These are phyloP conservation scores for Bretschneidera sinensis DNA, from an alignment of 345 rosid species.

Conservation along the genomic window DNA sequence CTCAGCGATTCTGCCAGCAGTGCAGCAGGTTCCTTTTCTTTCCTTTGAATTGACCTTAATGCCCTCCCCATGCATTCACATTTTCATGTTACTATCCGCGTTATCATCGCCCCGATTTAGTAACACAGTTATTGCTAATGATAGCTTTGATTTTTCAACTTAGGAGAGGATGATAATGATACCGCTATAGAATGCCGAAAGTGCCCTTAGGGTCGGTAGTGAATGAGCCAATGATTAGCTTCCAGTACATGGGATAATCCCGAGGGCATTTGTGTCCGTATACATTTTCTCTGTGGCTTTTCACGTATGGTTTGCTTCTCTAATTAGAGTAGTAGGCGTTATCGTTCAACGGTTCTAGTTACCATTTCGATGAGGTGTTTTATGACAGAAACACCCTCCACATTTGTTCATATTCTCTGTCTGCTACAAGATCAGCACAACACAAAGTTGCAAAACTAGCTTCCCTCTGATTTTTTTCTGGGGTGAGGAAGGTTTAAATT, in stretches of 20 bases:
- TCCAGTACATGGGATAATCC: constrained; percentile 35
- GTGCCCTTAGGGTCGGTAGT: constrained; percentile 19
- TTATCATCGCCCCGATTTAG: neutral
- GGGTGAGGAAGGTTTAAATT: too few relatives aligned
- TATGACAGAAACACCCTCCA: constrained; percentile 17
- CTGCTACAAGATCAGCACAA: neutral
- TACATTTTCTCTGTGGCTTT: constrained; percentile 5
- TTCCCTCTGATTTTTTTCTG: too few relatives aligned
- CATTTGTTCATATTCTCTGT: constrained; percentile 10
- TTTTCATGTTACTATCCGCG: neutral
- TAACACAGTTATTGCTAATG: neutral
- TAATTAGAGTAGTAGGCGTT: constrained; percentile 9
- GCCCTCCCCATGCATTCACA: constrained; percentile 20
- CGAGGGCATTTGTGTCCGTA: constrained; percentile 57
- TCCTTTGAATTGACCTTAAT: constrained; percentile 17
- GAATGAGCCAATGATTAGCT: constrained; percentile 34
- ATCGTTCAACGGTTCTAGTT: neutral
- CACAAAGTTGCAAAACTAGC: too few relatives aligned
- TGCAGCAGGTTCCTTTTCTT: constrained; percentile 77
- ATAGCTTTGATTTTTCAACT: neutral
- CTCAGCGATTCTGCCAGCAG: constrained; percentile 99
- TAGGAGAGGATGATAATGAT: neutral
- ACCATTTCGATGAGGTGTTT: neutral
- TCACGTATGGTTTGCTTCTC: constrained; percentile 21
- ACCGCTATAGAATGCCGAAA: constrained; percentile 23